These are phyloP conservation scores for Sarocladium oryzae DNA, from an alignment of 2,329 filamentous ascomycete species.

Conservation along the genomic window DNA sequence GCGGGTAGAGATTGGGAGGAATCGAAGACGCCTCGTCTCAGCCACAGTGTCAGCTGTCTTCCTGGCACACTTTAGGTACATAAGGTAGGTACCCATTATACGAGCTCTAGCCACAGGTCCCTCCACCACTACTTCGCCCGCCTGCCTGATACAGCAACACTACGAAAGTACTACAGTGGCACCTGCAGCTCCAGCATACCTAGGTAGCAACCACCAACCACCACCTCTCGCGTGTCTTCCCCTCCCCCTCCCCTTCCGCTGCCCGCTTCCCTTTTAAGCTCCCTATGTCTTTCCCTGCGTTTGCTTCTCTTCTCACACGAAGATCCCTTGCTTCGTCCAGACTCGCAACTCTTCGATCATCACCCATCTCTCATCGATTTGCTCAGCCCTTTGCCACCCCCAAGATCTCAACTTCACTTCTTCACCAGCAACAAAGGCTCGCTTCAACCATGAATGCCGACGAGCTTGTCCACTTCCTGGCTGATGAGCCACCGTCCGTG, in stretches of 20 bases:
- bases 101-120: neutral
- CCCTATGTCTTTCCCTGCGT: constrained; percentile 5
- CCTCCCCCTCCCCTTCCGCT: constrained; percentile 6
- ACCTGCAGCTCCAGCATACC: constrained; percentile 1
- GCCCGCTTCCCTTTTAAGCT: neutral
- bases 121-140: neutral
- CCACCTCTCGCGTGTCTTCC: neutral
- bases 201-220: neutral
- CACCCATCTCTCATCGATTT: constrained; percentile 16
- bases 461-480: constrained; percentile 71
- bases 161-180: neutral
- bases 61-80: neutral
- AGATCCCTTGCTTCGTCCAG: constrained; percentile 14
- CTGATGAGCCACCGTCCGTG: constrained; percentile 82
- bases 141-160: constrained; percentile 3
- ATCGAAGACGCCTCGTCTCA: no score
- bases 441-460: constrained; percentile 47
- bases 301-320: constrained; percentile 8
- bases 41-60: neutral
- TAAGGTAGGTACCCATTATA: no score
- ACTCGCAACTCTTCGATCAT: constrained; percentile 25
- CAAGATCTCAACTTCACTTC: constrained; percentile 13
- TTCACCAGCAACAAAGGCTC: constrained; percentile 20
- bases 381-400: constrained; percentile 12
- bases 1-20: no score